phyloP scores from a whole-genome alignment of 768 basidiomycete species.

The Royoungia palumana region DNA sequence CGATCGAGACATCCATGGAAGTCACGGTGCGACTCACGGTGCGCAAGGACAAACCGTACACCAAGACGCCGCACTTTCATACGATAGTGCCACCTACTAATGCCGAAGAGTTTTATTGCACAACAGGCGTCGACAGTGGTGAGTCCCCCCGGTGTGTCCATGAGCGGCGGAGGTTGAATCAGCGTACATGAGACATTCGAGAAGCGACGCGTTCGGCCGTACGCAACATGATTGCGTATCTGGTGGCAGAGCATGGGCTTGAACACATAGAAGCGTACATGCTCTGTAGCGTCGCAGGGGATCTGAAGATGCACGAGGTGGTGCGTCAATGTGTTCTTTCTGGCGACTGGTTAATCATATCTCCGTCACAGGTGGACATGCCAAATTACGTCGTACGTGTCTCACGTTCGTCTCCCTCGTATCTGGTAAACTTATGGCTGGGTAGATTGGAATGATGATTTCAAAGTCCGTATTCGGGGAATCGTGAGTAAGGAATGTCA shows the following conservation, averaged over 20 bases:
- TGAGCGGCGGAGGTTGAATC: neutral
- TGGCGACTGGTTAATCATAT: neutral
- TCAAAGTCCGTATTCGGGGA: constrained; percentile 40
- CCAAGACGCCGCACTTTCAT: constrained; percentile 55
- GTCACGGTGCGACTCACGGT: constrained; percentile 54
- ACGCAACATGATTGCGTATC: constrained; percentile 54
- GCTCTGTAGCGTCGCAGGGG: constrained; percentile 58
- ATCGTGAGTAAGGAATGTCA: neutral
- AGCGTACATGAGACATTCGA: constrained; percentile 39
- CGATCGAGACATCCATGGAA: constrained; percentile 62
- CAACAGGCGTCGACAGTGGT: constrained; percentile 53
- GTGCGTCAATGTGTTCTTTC: constrained; percentile 21
- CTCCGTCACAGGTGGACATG: constrained; percentile 51
- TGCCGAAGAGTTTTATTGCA: constrained; percentile 48
- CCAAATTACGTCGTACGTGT: constrained; percentile 57
- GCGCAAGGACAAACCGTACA: constrained; percentile 53
- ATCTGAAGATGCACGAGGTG: constrained; percentile 61
- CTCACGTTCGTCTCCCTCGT: neutral
- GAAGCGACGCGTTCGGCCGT: constrained; percentile 55
- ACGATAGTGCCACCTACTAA: constrained; percentile 24
- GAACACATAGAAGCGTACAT: constrained; percentile 53
- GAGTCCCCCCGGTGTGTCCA: neutral
- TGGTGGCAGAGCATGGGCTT: constrained; percentile 43
- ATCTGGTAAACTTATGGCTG: neutral
- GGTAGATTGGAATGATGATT: constrained; percentile 57